These are phyloP conservation scores for Salinomyces thailandicus DNA, from an alignment of 2,329 filamentous ascomycete species.

Conservation along the genomic window DNA sequence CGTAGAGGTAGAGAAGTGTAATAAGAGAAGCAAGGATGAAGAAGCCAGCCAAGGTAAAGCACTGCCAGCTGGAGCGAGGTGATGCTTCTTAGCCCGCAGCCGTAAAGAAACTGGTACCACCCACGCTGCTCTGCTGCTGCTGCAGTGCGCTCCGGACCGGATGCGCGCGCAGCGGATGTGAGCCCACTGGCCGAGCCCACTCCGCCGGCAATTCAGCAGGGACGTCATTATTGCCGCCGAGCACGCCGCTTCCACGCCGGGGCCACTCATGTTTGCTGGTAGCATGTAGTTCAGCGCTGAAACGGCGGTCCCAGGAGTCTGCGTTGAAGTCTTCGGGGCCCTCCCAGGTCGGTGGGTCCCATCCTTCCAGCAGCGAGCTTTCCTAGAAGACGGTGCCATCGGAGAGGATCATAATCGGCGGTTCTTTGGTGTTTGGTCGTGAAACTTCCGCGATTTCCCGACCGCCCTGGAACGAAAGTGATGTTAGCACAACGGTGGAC, in stretches of 20 bases:
- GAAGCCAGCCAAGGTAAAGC: too few species aligned
- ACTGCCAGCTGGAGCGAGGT: too few species aligned
- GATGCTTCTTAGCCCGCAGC: not conserved
- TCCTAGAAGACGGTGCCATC: slow-evolving; percentile 88
- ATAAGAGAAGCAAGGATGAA: too few species aligned
- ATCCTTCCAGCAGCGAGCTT: slow-evolving; percentile 18
- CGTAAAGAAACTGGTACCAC: slow-evolving; percentile 1
- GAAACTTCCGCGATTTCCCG: slow-evolving; percentile 93
- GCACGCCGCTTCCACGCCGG: not conserved
- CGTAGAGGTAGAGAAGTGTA: too few species aligned
- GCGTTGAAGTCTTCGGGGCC: slow-evolving; percentile 1
- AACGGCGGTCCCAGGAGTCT: not conserved
- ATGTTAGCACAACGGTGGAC: slow-evolving; percentile 1
- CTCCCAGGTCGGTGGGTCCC: slow-evolving; percentile 4
- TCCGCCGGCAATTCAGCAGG: not conserved
- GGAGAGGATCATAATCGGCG: slow-evolving; percentile 89
- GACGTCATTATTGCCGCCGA: not conserved
- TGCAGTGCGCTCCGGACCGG: slow-evolving; percentile 8
- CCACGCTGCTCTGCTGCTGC: slow-evolving; percentile 1
- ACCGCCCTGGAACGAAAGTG: slow-evolving; percentile 55
- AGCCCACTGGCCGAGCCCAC: not conserved
- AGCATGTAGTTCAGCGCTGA: slow-evolving; percentile 1
- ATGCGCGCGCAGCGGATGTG: slow-evolving; percentile 16
- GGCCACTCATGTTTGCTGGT: not conserved
- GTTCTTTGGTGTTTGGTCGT: slow-evolving; percentile 89